These are phyloP conservation scores for Termitomyces titanicus DNA, from an alignment of 768 basidiomycete species.

Conservation along the genomic window DNA sequence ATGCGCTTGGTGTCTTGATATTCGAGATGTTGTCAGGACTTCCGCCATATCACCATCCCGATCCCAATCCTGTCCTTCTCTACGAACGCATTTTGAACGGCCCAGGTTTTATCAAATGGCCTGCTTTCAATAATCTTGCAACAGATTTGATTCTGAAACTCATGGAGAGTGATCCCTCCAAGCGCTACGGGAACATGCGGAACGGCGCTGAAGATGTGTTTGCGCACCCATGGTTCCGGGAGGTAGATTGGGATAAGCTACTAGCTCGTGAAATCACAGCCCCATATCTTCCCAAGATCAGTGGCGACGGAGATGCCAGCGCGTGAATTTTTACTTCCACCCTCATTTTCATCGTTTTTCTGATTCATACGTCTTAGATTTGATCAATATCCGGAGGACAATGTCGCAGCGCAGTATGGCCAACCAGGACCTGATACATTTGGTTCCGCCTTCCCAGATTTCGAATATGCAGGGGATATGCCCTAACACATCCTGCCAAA, in stretches of 20 bases:
- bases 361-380: constrained; percentile 45
- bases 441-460: constrained; percentile 72
- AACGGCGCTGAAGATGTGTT: constrained; percentile 92
- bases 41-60: constrained; percentile 90
- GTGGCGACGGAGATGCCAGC: constrained; percentile 93
- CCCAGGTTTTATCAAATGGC: constrained; percentile 74
- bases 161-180: constrained; percentile 84
- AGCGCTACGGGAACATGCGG: constrained; percentile 85
- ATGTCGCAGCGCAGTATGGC: constrained; percentile 59
- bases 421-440: constrained; percentile 51
- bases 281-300: constrained; percentile 91
- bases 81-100: constrained; percentile 91
- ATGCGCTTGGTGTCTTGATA: constrained; percentile 93
- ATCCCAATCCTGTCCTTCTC: constrained; percentile 78
- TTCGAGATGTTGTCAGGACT: constrained; percentile 98
- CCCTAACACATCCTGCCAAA: constrained; percentile 8
- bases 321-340: constrained; percentile 52
- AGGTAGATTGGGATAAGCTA: constrained; percentile 88
- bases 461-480: constrained; percentile 56
- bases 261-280: constrained; percentile 85
- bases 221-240: constrained; percentile 88
- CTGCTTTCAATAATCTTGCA: constrained; percentile 69
- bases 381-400: constrained; percentile 76
- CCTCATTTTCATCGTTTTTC: constrained; percentile 3
- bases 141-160: constrained; percentile 88